Conservation (phyloP, 345 rosid species). For the Capsella bursapastoris region DNA sequence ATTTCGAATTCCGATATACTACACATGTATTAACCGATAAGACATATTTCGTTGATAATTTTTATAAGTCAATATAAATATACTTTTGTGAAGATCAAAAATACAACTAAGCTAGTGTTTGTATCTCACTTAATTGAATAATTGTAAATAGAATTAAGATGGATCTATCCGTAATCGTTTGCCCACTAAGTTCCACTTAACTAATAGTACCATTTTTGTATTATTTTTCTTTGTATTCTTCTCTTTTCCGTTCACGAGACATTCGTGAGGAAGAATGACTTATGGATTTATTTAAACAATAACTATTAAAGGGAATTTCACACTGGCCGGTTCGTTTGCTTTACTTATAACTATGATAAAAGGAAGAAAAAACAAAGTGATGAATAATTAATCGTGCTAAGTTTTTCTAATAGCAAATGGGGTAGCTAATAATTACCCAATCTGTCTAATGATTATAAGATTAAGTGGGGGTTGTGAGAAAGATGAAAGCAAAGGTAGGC, state of each 20-base stretch:
- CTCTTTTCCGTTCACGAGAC: conserved; percentile 37
- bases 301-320: conserved; percentile 32
- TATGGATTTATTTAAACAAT: conserved; percentile 12
- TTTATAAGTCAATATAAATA: background rate
- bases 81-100: conserved; percentile 4
- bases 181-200: conserved; percentile 43
- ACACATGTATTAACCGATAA: too few relatives aligned
- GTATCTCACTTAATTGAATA: too few relatives aligned
- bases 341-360: conserved; percentile 37
- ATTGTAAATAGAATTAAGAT: conserved; percentile 17
- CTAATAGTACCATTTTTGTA: conserved; percentile 1
- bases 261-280: conserved; percentile 46
- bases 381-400: conserved; percentile 37
- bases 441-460: conserved; percentile 44
- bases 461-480: conserved; percentile 46
- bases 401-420: conserved; percentile 39
- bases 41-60: too few relatives aligned
- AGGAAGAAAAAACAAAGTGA: conserved; percentile 36
- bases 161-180: conserved; percentile 30
- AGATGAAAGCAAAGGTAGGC: conserved; percentile 35
- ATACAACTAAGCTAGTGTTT: too few relatives aligned
- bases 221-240: background rate
- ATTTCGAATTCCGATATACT: too few relatives aligned
- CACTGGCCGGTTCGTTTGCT: conserved; percentile 40
- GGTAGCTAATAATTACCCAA: conserved; percentile 46